phyloP scores from a whole-genome alignment of 2,329 filamentous ascomycete species.

The Cladosporium sp. region DNA sequence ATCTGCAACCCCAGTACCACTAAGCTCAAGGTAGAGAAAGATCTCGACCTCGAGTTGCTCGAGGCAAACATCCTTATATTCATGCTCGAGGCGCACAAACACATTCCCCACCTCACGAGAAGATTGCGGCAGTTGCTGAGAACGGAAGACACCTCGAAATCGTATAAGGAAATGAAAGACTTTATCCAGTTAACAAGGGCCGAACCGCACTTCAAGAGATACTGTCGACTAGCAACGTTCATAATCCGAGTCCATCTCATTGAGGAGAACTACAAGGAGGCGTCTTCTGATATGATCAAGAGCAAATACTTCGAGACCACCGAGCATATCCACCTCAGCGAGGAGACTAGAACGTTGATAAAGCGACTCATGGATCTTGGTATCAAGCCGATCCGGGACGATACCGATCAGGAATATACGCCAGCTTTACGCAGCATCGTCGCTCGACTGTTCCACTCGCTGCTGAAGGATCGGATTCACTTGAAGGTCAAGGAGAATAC shows the following conservation, averaged over 20 bases:
- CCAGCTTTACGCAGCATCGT: neutral
- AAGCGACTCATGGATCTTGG: neutral
- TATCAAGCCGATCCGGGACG: neutral
- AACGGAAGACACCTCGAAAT: neutral
- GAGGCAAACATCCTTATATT: neutral
- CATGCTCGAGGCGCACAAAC: neutral
- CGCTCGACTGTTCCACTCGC: neutral
- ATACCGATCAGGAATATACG: neutral
- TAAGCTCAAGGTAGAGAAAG: neutral
- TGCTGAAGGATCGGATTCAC: neutral
- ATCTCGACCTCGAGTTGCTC: neutral
- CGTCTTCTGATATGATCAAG: neutral
- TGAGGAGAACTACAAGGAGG: neutral
- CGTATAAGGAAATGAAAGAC: neutral
- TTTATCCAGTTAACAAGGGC: neutral
- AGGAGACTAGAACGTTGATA: neutral
- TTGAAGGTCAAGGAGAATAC: neutral
- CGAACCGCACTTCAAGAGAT: neutral
- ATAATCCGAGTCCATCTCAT: neutral
- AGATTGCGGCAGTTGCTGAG: neutral
- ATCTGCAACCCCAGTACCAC: neutral
- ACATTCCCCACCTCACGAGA: neutral
- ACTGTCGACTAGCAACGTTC: neutral
- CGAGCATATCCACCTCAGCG: neutral
- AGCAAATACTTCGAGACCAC: neutral